Evolutionary conservation across 2,329 filamentous ascomycete species (phyloP), one percentile per base, ranked within the genome.

Genomic region (Daldinia sp.): DNA sequence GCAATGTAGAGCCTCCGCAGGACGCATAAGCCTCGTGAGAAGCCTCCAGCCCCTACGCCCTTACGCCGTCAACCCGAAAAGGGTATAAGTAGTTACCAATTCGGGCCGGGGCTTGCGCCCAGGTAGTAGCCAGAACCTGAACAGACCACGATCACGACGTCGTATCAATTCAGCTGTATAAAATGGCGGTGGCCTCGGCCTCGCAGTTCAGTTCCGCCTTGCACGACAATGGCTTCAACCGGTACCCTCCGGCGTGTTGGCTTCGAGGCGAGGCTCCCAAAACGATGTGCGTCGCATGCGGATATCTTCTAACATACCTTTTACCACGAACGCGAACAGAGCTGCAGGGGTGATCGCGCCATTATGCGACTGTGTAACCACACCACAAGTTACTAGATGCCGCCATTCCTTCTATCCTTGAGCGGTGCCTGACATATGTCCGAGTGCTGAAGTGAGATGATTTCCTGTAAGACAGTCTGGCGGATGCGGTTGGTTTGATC

Each of bases 361-460:
- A 50, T 34, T 3, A 21, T 34, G 17, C 21, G 15, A 29, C 43
- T 55, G 52, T 54, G 57, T 51, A 41, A n/a, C 59, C 13, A 17
- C 19, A n/a, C 6, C 39, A 34, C 19, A 49, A 15, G n/a, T 17
- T 57, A 21, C 37, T 50, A 9, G 34, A 30, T 39, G 53, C 57
- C 57, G 54, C 54, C 61, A 56, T 57, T 62, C 47, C 43, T 52
- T 21, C 43, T 17, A 48, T 23, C 23, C 11, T n/a, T 11, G 30
- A 29, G 48, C 23, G 55, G 45, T 59, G 29, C 58, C 49, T 58
- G 37, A n/a, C 32, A 52, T 51, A 54, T 39, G 19, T 25, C 21
- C 49, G 9, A 23, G 25, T 61, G 39, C 47, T 37, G 57, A 64
- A 59, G 35, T 58, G 61, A 62, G 58, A 43, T 34, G 56, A 54